These are phyloP conservation scores for Trichoderma erinaceum DNA, from an alignment of 495 filamentous ascomycete genomes.

Conservation along the genomic window DNA sequence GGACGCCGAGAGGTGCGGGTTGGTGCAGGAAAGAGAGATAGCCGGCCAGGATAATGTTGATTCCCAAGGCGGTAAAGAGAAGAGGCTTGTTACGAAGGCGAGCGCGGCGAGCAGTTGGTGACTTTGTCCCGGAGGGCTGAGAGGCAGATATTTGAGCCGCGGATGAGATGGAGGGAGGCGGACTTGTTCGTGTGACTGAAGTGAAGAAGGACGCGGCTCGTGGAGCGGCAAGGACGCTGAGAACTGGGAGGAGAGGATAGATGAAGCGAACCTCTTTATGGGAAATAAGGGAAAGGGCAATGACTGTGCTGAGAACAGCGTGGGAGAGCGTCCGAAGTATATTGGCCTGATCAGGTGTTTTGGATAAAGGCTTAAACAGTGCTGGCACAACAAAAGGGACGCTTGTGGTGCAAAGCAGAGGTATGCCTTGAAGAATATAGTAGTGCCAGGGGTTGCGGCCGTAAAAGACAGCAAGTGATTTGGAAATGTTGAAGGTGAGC, in stretches of 20 bases:
- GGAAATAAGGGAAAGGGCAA: constrained; percentile 67
- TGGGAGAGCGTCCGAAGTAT: constrained; percentile 54
- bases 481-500: constrained; percentile 85
- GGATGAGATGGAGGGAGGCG: constrained; percentile 15
- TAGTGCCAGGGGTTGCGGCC: constrained; percentile 90
- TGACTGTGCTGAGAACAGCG: constrained; percentile 53
- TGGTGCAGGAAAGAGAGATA: constrained; percentile 77
- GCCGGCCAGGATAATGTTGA: constrained; percentile 64
- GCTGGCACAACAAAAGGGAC: constrained; percentile 68
- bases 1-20: constrained; percentile 64
- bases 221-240: constrained; percentile 73
- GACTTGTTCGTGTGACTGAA: constrained; percentile 22
- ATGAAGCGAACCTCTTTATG: constrained; percentile 99
- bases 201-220: constrained; percentile 62
- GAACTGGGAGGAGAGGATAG: constrained; percentile 80
- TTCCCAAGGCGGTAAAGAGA: constrained; percentile 52
- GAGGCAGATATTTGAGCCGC: not conserved
- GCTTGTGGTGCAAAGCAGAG: constrained; percentile 77
- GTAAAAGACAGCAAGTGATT: constrained; percentile 85
- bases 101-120: constrained; percentile 19
- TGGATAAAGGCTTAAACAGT: constrained; percentile 43
- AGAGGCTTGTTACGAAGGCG: constrained; percentile 44
- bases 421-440: constrained; percentile 84
- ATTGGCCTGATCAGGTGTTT: constrained; percentile 27
- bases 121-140: constrained; percentile 17